Evolutionary conservation across 192 early-diverging fungal genomes (phyloP).

Genomic region (Dispira parvispora): DNA sequence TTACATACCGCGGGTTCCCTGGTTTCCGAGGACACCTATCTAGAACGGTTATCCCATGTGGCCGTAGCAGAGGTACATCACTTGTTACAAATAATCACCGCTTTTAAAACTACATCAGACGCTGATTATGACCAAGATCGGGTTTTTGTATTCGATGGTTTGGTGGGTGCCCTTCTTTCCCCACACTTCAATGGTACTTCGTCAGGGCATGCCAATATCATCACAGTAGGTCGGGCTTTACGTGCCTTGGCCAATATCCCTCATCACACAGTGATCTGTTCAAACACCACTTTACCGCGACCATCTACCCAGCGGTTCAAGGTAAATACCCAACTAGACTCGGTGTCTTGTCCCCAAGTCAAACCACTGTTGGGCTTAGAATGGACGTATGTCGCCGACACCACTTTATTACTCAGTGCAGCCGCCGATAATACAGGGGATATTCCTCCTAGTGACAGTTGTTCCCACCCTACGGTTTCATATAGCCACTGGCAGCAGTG

Average conservation of each 20-base stretch:
- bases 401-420: background rate
- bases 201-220: background rate
- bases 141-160: background rate
- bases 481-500: background rate
- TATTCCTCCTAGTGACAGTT: background rate
- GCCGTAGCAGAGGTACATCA: too few species aligned
- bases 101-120: background rate
- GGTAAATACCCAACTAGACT: background rate
- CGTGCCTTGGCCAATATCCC: background rate
- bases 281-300: background rate
- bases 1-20: background rate
- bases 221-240: background rate
- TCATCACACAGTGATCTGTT: background rate
- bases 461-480: background rate
- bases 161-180: background rate
- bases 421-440: background rate
- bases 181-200: background rate
- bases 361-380: background rate
- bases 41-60: background rate
- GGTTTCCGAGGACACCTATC: background rate
- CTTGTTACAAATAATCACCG: too few species aligned
- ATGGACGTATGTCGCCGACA: slow-evolving; percentile 2
- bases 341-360: background rate
- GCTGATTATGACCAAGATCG: background rate
- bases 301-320: background rate